phyloP scores from a whole-genome alignment of 352 stramenopile species.

The Achlya hypogyna region DNA sequence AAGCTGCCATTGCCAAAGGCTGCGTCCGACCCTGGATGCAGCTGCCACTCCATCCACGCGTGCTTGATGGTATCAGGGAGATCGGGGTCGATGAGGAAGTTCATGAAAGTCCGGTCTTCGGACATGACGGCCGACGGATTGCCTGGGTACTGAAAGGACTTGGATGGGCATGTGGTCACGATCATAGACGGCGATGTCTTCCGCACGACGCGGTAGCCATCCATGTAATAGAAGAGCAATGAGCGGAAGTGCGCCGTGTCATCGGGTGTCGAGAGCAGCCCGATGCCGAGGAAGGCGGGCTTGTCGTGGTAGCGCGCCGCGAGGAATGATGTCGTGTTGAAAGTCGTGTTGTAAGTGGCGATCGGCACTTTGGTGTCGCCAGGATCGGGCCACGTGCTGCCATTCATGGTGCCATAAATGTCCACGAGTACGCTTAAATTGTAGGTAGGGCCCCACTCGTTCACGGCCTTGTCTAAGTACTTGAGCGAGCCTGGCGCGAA shows the following conservation, averaged over 20 bases:
- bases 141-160: neutral
- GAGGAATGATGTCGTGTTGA: conserved; percentile 25
- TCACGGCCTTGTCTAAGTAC: conserved; percentile 30
- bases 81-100: conserved; percentile 15
- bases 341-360: conserved; percentile 19
- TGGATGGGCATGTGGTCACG: neutral
- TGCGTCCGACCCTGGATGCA: neutral
- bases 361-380: neutral
- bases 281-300: conserved; percentile 27
- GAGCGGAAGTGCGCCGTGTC: neutral
- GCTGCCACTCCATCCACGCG: conserved; percentile 13
- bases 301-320: conserved; percentile 24
- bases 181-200: neutral
- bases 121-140: neutral
- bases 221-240: neutral
- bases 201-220: neutral
- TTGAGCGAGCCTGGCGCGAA: conserved; percentile 18
- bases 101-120: conserved; percentile 9
- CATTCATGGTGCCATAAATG: conserved; percentile 24
- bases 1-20: neutral
- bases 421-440: conserved; percentile 20
- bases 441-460: conserved; percentile 30
- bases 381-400: neutral
- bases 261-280: conserved; percentile 27
- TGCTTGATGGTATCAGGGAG: neutral